Evolutionary conservation across 2,329 filamentous ascomycete genomes (phyloP).

Genomic region (Diaporthe citrichinensis): DNA sequence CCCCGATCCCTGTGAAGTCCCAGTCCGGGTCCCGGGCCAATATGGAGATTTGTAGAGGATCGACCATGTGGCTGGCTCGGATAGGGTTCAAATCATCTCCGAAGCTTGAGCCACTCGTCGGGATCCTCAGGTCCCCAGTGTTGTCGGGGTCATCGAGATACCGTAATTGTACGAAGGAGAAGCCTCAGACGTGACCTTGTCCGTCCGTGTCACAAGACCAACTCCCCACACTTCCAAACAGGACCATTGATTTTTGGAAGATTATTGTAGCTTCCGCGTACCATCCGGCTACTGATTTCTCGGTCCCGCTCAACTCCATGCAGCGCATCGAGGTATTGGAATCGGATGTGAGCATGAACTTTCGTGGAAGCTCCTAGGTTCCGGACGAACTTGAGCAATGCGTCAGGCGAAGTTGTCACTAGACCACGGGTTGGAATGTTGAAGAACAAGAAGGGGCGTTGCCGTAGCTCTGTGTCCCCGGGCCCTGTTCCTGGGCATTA

Average conservation of each 20-base stretch:
- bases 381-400: neutral
- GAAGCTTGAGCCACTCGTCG: neutral
- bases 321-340: neutral
- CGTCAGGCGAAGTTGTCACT: accelerated
- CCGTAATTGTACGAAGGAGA: neutral
- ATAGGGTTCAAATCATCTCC: neutral
- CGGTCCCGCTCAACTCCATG: neutral
- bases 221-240: neutral
- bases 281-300: neutral
- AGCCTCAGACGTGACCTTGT: neutral
- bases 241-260: neutral
- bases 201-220: neutral
- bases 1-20: neutral
- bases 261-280: accelerated
- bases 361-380: accelerated
- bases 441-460: neutral
- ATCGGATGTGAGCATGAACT: neutral
- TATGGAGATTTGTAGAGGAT: neutral
- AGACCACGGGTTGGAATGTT: neutral
- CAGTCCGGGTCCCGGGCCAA: neutral
- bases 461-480: neutral
- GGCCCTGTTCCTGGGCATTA: neutral
- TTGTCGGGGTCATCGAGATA: neutral
- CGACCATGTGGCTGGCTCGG: neutral
- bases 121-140: neutral